These are phyloP conservation scores for Beta lomatogona DNA, from an alignment of 179 eudicot genomes.

Conservation along the genomic window DNA sequence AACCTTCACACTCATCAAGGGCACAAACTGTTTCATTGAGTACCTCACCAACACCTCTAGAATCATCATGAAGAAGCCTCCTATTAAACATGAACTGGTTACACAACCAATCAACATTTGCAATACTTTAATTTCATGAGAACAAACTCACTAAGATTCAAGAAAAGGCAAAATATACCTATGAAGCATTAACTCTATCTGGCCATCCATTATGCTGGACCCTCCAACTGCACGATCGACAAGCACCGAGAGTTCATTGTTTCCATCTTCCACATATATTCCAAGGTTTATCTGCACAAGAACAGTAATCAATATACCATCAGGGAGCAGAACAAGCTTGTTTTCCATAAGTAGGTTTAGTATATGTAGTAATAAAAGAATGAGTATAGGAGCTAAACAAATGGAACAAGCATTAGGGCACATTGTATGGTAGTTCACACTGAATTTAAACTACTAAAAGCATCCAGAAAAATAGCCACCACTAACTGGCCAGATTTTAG, in stretches of 20 bases:
- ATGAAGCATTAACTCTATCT: slow-evolving; percentile 94
- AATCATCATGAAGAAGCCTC: slow-evolving; percentile 85
- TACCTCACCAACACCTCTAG: slow-evolving; percentile 90
- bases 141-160: neutral
- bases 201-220: slow-evolving; percentile 84
- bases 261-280: slow-evolving; percentile 71
- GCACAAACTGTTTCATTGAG: slow-evolving; percentile 83
- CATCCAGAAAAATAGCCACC: neutral
- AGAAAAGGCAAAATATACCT: slow-evolving; percentile 46
- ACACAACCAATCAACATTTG: slow-evolving; percentile 7
- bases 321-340: neutral
- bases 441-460: neutral
- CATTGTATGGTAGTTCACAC: neutral
- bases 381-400: neutral
- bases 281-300: slow-evolving; percentile 75
- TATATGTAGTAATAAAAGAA: no score
- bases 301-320: slow-evolving; percentile 1
- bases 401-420: neutral
- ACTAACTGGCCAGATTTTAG: neutral
- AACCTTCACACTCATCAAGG: slow-evolving; percentile 62
- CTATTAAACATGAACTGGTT: slow-evolving; percentile 34
- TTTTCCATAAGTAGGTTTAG: neutral
- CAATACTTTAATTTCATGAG: neutral
- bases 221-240: slow-evolving; percentile 97
- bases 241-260: slow-evolving; percentile 73